Evolutionary conservation across 257 asterid species (phyloP).

Genomic region (Petrea volubilis): DNA sequence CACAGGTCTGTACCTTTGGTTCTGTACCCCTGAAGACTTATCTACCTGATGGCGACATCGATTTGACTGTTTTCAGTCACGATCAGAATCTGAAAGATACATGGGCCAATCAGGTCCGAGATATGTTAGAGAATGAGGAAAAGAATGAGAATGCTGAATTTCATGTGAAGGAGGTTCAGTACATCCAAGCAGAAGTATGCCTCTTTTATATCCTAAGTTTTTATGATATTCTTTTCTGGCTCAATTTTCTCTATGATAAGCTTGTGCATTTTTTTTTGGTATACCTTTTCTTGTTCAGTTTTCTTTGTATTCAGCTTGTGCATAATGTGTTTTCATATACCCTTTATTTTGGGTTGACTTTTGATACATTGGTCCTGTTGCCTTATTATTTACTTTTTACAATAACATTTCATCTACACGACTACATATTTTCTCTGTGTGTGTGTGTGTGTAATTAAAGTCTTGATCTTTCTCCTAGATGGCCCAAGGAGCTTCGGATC

Average conservation of each 20-base stretch:
- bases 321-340: too few relatives aligned
- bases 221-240: neutral
- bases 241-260: neutral
- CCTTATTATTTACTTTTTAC: neutral
- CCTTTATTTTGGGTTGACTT: conserved; percentile 4
- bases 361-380: neutral
- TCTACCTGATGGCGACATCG: conserved; percentile 81
- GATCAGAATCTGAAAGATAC: conserved; percentile 71
- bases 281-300: neutral
- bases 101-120: conserved; percentile 92
- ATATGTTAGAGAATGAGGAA: conserved; percentile 87
- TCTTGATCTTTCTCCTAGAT: neutral
- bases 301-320: too few relatives aligned
- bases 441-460: neutral
- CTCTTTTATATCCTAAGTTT: conserved; percentile 8
- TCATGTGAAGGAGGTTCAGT: conserved; percentile 96
- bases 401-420: neutral
- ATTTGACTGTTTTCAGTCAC: conserved; percentile 65
- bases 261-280: neutral
- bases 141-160: conserved; percentile 91
- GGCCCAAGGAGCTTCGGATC: neutral
- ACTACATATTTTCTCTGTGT: neutral
- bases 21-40: conserved; percentile 79
- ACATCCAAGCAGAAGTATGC: conserved; percentile 95
- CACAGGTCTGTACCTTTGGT: conserved; percentile 70